Conservation (phyloP, 2,329 filamentous ascomycete species). For the Lasiodiplodia sp. region DNA sequence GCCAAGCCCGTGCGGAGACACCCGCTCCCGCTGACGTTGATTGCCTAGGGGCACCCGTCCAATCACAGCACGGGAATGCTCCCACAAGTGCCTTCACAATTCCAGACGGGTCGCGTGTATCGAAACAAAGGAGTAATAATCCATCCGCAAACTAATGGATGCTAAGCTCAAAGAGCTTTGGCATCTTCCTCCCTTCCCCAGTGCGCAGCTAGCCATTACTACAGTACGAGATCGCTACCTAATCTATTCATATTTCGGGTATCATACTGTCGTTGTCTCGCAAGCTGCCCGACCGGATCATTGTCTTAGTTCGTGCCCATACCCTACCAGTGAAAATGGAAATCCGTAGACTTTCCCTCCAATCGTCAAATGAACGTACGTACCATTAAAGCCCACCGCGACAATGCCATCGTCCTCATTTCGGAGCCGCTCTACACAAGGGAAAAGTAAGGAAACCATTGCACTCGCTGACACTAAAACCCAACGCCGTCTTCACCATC, state of each 20-base stretch:
- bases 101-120: not conserved
- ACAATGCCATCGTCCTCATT: not conserved
- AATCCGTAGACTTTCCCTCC: slow-evolving; percentile 6
- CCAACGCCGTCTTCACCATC: not conserved
- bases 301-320: not conserved
- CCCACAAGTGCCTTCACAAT: not conserved
- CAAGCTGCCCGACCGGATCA: slow-evolving; percentile 15
- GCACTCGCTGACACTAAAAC: not conserved
- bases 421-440: not conserved
- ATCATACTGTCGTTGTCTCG: slow-evolving; percentile 27
- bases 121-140: not conserved
- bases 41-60: slow-evolving; percentile 3
- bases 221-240: slow-evolving; percentile 23
- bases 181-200: not conserved
- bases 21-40: slow-evolving; percentile 23
- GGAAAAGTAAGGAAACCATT: not conserved
- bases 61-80: slow-evolving; percentile 8
- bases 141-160: not conserved
- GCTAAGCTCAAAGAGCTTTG: not conserved
- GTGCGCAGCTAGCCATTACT: slow-evolving; percentile 6
- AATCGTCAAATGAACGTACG: slow-evolving; percentile 9
- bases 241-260: slow-evolving; percentile 29
- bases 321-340: not conserved
- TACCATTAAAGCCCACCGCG: slow-evolving; percentile 20
- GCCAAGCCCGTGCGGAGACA: slow-evolving; percentile 3